Percentiles rank a stretch among this genome's conserved stretches.
phyloP scores from a whole-genome alignment of 257 asterid genomes.

The Forsythia suspensa region DNA sequence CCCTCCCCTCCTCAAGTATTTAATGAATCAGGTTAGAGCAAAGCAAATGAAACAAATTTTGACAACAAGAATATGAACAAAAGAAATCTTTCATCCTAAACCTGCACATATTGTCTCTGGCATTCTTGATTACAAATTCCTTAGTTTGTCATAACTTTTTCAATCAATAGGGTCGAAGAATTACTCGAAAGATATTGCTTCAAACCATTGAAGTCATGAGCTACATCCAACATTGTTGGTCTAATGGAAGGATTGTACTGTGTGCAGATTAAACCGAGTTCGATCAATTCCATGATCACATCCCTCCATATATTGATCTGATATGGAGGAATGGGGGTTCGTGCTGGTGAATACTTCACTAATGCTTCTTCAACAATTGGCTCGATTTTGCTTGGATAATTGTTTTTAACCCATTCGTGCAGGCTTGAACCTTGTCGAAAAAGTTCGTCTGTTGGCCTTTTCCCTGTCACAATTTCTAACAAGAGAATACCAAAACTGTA shows the following conservation, averaged over 20 bases:
- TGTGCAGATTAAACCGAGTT: slow-evolving; percentile 68
- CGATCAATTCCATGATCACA: slow-evolving; percentile 55
- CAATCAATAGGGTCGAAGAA: slow-evolving; percentile 28
- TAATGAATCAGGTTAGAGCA: too few relatives aligned
- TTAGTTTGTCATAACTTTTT: slow-evolving; percentile 33
- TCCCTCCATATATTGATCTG: slow-evolving; percentile 41
- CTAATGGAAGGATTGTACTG: slow-evolving; percentile 65
- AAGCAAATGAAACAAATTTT: too few relatives aligned
- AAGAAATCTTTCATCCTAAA: too few relatives aligned
- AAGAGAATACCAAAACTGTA: slow-evolving; percentile 70
- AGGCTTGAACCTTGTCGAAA: slow-evolving; percentile 63
- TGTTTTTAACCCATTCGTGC: slow-evolving; percentile 76
- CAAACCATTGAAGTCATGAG: slow-evolving; percentile 49
- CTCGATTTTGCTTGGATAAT: slow-evolving; percentile 56
- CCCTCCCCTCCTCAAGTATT: too few relatives aligned
- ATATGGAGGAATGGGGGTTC: slow-evolving; percentile 8
- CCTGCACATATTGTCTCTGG: too few relatives aligned
- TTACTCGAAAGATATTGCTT: slow-evolving; percentile 51
- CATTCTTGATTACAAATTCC: neutral
- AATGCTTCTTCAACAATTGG: slow-evolving; percentile 51
- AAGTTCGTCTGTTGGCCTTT: slow-evolving; percentile 64
- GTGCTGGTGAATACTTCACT: slow-evolving; percentile 29
- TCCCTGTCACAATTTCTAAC: slow-evolving; percentile 67
- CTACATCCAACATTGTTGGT: slow-evolving; percentile 78
- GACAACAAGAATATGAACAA: too few relatives aligned